Base-by-base conservation (phyloP, 208 protist genomes). In the Zelonia costaricensis region DNA sequence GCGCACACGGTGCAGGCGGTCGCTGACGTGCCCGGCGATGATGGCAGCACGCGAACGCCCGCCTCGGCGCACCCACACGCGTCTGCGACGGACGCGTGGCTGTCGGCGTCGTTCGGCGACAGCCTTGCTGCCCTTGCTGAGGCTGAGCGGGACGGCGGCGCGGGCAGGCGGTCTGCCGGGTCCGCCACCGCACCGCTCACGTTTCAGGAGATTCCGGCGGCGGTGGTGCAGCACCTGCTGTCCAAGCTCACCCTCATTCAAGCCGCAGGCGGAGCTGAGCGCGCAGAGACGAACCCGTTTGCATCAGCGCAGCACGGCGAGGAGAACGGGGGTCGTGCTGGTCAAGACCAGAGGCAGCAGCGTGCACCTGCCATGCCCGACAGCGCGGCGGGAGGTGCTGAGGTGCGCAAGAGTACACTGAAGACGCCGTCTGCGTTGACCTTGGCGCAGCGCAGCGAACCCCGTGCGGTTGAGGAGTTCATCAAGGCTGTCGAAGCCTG, bases 161-260 rank as follows among this genome's bases (percentile, higher is more conserved):
- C 9, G 9, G 36, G 10, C 10, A 15, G 10, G 36, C 30, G 39
- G 55, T 20, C 28, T 2, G 18, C 38, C 2, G 27, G 39, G 25
- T 49, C 55, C 13, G 16, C 43, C 8, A 30, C 44, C 22, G 22
- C 46, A 3, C 25, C 65, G 18, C 23, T 72, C 3, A 64, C 51
- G 16, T 72, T 65, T 9, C 57, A 57, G 57, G 65, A 72, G 25
- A 39, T 72, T 7, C 65, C 65, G 7, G 65, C 65, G 1, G 48
- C 39, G 27, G 65, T 72, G n/a, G 57, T 72, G 48, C 6, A 72
- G 12, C 42, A 46, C n/a, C 57, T 72, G 56, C 51, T 72, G 42
- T 38, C 42, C 31, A 30, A 42, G 0, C n/a, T 64, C 18, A 55
- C 30, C 18, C 39, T 72, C 9, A 28, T 72, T 8, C 47, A 56